Conservation (phyloP, 2,329 filamentous ascomycete genomes). For the Knufia fluminis region DNA sequence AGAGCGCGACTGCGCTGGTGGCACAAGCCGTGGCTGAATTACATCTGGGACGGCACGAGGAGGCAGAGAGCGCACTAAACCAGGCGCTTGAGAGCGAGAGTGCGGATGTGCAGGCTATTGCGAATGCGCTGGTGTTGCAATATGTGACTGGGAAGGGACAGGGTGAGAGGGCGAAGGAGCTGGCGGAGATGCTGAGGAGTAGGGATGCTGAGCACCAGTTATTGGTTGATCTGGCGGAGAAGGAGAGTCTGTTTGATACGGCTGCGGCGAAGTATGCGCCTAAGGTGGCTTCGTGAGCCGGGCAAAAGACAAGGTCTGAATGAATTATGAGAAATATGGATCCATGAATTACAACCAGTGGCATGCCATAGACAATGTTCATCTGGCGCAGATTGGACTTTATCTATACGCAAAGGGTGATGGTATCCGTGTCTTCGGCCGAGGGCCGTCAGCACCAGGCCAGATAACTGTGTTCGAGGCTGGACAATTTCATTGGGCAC, state of each 20-base stretch:
- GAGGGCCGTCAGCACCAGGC: too few relatives aligned
- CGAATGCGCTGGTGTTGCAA: constrained; percentile 72
- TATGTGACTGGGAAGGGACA: constrained; percentile 63
- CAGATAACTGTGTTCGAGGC: too few relatives aligned
- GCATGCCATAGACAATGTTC: too few relatives aligned
- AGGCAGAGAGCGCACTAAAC: constrained; percentile 78
- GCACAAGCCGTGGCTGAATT: constrained; percentile 86
- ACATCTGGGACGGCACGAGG: constrained; percentile 77
- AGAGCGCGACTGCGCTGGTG: constrained; percentile 65
- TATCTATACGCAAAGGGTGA: too few relatives aligned
- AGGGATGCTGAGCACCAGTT: constrained; percentile 60
- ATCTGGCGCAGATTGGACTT: too few relatives aligned
- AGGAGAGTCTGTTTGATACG: constrained; percentile 77
- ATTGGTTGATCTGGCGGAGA: constrained; percentile 67
- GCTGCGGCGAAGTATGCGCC: constrained; percentile 79
- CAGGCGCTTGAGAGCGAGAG: constrained; percentile 65
- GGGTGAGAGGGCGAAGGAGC: constrained; percentile 20
- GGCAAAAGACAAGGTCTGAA: too few relatives aligned
- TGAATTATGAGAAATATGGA: too few relatives aligned
- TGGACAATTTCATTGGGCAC: too few relatives aligned
- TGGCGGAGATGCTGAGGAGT: constrained; percentile 37
- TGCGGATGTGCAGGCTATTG: constrained; percentile 60
- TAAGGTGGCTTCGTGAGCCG: constrained; percentile 55
- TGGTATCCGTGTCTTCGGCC: too few relatives aligned
- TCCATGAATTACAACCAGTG: too few relatives aligned